These are phyloP conservation scores for Cryphonectria carpinicola DNA, from an alignment of 2,329 filamentous ascomycete species.

Conservation along the genomic window DNA sequence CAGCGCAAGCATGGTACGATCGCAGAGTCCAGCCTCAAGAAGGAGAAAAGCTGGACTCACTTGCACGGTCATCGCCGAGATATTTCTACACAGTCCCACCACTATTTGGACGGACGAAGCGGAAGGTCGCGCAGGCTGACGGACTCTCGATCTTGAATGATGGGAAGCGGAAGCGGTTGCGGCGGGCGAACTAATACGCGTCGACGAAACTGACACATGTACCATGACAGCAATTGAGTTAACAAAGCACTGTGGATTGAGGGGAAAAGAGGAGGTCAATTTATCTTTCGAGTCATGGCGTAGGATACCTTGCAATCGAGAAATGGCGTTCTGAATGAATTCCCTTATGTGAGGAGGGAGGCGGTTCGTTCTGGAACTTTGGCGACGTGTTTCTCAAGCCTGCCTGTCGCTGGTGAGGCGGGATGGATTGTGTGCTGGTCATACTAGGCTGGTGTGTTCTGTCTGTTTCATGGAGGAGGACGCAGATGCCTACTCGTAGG, in stretches of 20 bases:
- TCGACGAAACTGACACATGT: not conserved
- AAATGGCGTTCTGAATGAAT: constrained; percentile 2
- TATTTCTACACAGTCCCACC: not conserved
- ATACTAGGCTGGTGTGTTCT: not conserved
- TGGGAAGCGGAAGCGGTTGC: not conserved
- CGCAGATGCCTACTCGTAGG: not conserved
- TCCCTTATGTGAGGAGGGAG: not conserved
- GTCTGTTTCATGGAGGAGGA: not conserved
- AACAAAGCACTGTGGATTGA: not conserved
- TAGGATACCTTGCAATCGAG: not conserved
- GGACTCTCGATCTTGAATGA: constrained; percentile 1
- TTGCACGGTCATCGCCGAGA: not conserved
- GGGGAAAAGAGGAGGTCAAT: not conserved
- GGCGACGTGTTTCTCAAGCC: not conserved
- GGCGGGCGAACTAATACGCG: not conserved
- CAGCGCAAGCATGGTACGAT: not conserved
- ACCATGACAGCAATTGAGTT: not conserved
- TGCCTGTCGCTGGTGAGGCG: not conserved
- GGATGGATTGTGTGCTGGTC: not conserved
- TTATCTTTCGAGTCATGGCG: not conserved
- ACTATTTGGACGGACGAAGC: not conserved
- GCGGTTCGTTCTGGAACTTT: not conserved
- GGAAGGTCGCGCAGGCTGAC: not conserved
- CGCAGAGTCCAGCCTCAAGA: not conserved
- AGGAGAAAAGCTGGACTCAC: not conserved